A percentile compares a stretch with the other conserved stretches of the same genome.
Conservation (phyloP, 1,284 basidiomycete genomes). For the Trametes hirsuta region DNA sequence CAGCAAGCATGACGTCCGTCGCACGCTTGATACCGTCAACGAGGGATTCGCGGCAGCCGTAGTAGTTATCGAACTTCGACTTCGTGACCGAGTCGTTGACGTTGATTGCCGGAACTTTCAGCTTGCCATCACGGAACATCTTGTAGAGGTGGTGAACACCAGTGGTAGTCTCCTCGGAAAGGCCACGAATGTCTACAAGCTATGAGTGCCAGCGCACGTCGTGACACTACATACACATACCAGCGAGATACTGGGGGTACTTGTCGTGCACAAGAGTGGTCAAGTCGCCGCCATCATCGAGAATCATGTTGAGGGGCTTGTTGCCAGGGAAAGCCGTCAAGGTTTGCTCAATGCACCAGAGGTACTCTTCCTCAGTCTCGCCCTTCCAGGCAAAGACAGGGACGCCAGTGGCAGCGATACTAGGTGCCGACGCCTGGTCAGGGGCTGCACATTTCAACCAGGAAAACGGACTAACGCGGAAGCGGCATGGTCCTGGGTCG, state of each 20-base stretch:
- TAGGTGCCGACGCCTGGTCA: constrained; percentile 29
- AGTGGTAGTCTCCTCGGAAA: constrained; percentile 99
- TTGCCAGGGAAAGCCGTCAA: constrained; percentile 80
- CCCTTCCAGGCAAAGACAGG: constrained; percentile 99
- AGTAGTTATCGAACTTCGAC: constrained; percentile 98
- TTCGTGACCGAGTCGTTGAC: constrained; percentile 99
- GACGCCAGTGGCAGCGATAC: constrained; percentile 96
- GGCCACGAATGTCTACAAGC: constrained; percentile 76
- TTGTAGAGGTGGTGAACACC: constrained; percentile 99
- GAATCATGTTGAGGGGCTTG: constrained; percentile 96
- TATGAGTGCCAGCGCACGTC: background rate
- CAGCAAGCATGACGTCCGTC: constrained; percentile 99
- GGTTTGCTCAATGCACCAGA: constrained; percentile 98
- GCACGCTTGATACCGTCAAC: constrained; percentile 99
- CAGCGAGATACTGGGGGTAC: constrained; percentile 85
- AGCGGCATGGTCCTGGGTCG: constrained; percentile 98
- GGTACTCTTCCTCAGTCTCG: constrained; percentile 99
- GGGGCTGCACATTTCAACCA: background rate
- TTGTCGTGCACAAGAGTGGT: constrained; percentile 96
- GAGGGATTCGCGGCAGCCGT: constrained; percentile 98
- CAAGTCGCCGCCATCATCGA: constrained; percentile 98
- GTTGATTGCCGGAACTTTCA: constrained; percentile 99
- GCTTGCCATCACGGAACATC: constrained; percentile 92
- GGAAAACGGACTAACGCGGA: constrained; percentile 72
- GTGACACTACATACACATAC: constrained; percentile 40